Base-by-base conservation (phyloP, 495 filamentous ascomycete genomes). In the Collariella sp. region DNA sequence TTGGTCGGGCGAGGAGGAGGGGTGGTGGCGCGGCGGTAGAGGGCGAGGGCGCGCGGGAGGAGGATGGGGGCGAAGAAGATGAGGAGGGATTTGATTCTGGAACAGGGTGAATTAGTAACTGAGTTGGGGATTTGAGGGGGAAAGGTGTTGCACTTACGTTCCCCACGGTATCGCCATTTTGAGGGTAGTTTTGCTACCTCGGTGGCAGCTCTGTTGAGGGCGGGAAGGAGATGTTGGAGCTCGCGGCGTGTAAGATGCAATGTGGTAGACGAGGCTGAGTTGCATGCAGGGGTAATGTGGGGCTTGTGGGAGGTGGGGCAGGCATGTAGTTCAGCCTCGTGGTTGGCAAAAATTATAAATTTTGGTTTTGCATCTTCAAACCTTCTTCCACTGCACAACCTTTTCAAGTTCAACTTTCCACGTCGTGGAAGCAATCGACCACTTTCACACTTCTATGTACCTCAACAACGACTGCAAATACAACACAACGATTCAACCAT, bases 21-120 rank as follows among this genome's bases (percentile, higher is more conserved):
- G 72, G 23, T 72, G 70, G 31, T 76, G 64, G 69, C 15, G 71
- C 66, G 35, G 74, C 67, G 59, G 81, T 79, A 2, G 80, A 52
- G 36, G 26, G 74, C 72, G 58, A 86, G 83, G 71, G 91, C 91
- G 72, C 81, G 84, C 84, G 31, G 87, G 46, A 96, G 70, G 55
- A 95, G 67, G 50, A 93, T 70, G n/a, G 91, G 91, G 0, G 81
- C 91, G 68, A 96, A 86, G 73, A 93, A 83, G 67, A 95, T 76
- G 62, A 88, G 71, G 66, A 95, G 76, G 57, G 85, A 86, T 64
- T 88, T 85, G 70, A 88, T 73, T 50, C 86, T 90, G 60, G 11
- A 19, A 0, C 5, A 9, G 18, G 10, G 15, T 29, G 10, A 6
- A 24, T 54, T 34, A 54, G 42, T 31, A 31, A 31, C 5, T 31